phyloP scores from a whole-genome alignment of 768 basidiomycete genomes.

The Ramaria rubella region DNA sequence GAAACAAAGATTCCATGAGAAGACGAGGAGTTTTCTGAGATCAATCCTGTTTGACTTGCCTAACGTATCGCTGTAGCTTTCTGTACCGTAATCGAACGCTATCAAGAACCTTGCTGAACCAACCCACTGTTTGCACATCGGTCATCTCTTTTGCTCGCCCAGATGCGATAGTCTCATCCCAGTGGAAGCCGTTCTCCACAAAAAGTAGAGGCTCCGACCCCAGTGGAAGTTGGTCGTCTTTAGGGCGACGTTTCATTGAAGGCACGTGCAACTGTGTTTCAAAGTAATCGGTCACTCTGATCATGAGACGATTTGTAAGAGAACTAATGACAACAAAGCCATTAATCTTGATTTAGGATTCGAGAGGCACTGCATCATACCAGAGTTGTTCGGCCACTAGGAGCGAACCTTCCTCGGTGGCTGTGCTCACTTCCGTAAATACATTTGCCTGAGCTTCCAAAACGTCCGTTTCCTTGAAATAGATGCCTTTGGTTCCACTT shows the following conservation, averaged over 20 bases:
- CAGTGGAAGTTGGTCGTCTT: constrained; percentile 1
- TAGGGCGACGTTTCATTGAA: constrained; percentile 9
- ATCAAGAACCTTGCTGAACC: constrained; percentile 92
- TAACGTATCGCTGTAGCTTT: constrained; percentile 88
- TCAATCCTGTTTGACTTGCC: constrained; percentile 39
- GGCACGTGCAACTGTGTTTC: constrained; percentile 77
- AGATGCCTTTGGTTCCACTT: constrained; percentile 83
- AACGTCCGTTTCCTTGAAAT: constrained; percentile 98
- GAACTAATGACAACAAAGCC: constrained; percentile 43
- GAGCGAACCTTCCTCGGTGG: constrained; percentile 78
- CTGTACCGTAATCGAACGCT: constrained; percentile 87
- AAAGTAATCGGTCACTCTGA: constrained; percentile 89
- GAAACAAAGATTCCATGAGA: constrained; percentile 4
- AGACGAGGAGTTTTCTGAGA: background rate
- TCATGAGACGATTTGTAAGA: constrained; percentile 86
- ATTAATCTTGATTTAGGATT: background rate
- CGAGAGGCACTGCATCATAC: constrained; percentile 38
- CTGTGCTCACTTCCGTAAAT: constrained; percentile 86
- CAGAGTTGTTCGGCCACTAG: constrained; percentile 94
- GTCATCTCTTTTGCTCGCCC: constrained; percentile 50
- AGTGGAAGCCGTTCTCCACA: constrained; percentile 21
- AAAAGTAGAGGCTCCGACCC: constrained; percentile 17
- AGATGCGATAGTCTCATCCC: constrained; percentile 17
- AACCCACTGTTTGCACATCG: constrained; percentile 72
- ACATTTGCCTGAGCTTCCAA: constrained; percentile 95